Base-by-base conservation (phyloP, 192 early-diverging fungal genomes). In the Pilobolus umbonatus region DNA sequence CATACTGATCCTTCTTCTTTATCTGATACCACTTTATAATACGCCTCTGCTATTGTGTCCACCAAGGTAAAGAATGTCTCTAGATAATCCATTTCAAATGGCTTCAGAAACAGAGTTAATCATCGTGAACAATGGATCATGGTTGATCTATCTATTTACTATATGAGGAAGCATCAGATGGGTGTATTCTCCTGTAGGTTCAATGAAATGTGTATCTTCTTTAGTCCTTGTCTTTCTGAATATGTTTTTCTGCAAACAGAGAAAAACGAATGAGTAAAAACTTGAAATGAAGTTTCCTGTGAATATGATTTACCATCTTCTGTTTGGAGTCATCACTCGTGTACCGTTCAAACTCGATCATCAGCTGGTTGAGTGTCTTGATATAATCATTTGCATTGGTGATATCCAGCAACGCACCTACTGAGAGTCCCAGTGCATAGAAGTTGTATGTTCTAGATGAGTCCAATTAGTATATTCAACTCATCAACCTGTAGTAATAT, bases 21-120 rank as follows among this genome's bases (percentile, higher is more conserved):
- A 17, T 55, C 65, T 45, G 46, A 32, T 12, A 77, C 49, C 9
- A 77, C 34, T 40, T 74, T 77, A 48, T 77, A 60, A 62, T 87
- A 87, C 55, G 80, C 76, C 40, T 85, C 80, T 4, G 73, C 71
- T 5, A 83, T 68, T 11, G 85, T 76, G 50, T 87, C 81, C 39
- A 80, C 80, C 19, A 87, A 68, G 31, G 85, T 83, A 63, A 80
- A 83, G 61, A 85, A 85, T 21, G 78, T 78, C 53, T 87, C 83
- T 30, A 87, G 61, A 71, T 82, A 87, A 61, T 85, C 83, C 48
- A 87, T 52, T 53, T 87, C 85, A 56, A 82, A 85, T 14, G 85
- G 83, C 75, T 77, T 30, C 30, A 25, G 3, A 52, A n/a, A 35
- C 45, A 38, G 31, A 44, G 25, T n/a, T n/a, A n/a, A n/a, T n/a